phyloP scores from a whole-genome alignment of 768 basidiomycete species.

The Mycena maculata region DNA sequence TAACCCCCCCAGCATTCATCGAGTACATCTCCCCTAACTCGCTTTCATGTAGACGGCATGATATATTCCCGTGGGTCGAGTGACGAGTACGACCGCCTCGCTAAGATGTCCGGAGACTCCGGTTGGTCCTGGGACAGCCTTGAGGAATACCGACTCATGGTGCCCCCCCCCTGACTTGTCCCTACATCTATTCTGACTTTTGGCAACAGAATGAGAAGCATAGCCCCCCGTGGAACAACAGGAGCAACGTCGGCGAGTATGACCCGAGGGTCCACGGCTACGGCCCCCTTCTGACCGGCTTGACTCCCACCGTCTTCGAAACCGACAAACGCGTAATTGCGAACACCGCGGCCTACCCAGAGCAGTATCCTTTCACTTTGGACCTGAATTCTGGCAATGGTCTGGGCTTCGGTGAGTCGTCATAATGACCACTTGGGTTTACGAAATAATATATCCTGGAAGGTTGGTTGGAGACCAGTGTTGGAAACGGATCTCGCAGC shows the following conservation, averaged over 20 bases:
- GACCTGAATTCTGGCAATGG: slow-evolving; percentile 44
- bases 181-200: neutral
- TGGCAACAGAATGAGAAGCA: slow-evolving; percentile 35
- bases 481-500: slow-evolving; percentile 30
- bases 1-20: too few species aligned
- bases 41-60: slow-evolving; percentile 36
- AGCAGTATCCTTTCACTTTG: slow-evolving; percentile 40
- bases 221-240: slow-evolving; percentile 36
- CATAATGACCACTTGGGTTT: neutral
- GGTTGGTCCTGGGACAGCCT: slow-evolving; percentile 44
- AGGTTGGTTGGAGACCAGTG: slow-evolving; percentile 32
- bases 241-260: slow-evolving; percentile 36
- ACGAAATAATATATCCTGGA: neutral
- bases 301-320: slow-evolving; percentile 23
- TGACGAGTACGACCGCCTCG: slow-evolving; percentile 42
- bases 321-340: slow-evolving; percentile 36
- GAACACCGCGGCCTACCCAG: slow-evolving; percentile 33
- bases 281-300: slow-evolving; percentile 34
- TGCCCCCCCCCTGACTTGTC: neutral
- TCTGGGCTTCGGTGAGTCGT: slow-evolving; percentile 41
- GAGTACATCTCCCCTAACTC: too few species aligned
- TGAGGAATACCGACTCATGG: slow-evolving; percentile 32
- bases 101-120: slow-evolving; percentile 33
- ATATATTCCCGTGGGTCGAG: slow-evolving; percentile 39
- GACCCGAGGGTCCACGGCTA: slow-evolving; percentile 37